Evolutionary conservation across 2,329 filamentous ascomycete species (phyloP).

Genomic region (Aspergillus bombycis): DNA sequence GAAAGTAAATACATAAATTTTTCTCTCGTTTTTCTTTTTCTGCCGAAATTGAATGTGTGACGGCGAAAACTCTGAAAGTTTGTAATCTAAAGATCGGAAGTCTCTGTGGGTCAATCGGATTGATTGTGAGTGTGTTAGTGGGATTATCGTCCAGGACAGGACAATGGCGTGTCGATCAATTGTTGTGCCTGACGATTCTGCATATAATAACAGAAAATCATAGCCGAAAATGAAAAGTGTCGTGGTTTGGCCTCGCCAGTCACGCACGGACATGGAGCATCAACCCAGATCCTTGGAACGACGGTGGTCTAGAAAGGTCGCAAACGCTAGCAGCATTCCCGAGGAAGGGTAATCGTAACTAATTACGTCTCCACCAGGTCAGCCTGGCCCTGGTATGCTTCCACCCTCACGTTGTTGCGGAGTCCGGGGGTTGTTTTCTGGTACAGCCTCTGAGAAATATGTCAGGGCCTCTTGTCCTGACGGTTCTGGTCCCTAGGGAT

Average conservation of each 20-base stretch:
- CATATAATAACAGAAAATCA: conserved; percentile 3
- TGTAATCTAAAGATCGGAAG: neutral
- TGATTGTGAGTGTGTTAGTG: neutral
- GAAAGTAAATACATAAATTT: neutral
- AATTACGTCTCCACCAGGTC: conserved; percentile 10
- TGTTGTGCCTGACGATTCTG: conserved; percentile 6
- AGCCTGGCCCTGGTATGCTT: conserved; percentile 10
- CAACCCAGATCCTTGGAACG: conserved; percentile 24
- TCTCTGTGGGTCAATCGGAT: neutral
- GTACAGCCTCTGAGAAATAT: neutral
- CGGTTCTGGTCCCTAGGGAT: neutral
- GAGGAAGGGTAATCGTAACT: conserved; percentile 7
- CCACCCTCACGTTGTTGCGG: conserved; percentile 4
- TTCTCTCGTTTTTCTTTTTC: neutral
- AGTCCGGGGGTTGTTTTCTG: conserved; percentile 6
- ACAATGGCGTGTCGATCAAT: conserved; percentile 8
- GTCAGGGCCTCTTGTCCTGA: neutral
- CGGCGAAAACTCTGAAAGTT: neutral
- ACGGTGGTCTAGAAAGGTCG: conserved; percentile 22
- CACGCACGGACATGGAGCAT: conserved; percentile 15
- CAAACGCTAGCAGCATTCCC: conserved; percentile 13
- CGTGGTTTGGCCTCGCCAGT: conserved; percentile 9
- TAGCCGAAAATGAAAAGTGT: conserved; percentile 10
- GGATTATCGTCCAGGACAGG: neutral
- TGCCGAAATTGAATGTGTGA: neutral